These are phyloP conservation scores for Nemania sp. DNA, from an alignment of 2,329 filamentous ascomycete species.

Conservation along the genomic window DNA sequence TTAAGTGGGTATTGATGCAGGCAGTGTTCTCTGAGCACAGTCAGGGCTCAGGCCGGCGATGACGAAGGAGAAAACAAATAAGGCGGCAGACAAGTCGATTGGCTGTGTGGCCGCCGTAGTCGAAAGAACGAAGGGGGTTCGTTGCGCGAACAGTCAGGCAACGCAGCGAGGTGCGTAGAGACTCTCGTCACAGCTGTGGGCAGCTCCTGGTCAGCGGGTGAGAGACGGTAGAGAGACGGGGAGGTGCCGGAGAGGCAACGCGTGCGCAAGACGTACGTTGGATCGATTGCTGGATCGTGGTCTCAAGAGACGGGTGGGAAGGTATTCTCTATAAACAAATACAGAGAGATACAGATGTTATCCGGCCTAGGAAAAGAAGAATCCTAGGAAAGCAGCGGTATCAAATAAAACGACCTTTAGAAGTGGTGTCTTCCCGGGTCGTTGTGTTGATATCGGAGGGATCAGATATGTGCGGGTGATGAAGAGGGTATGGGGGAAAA, in stretches of 20 bases:
- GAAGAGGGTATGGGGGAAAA: conserved; percentile 31
- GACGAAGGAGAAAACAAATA: conserved; percentile 24
- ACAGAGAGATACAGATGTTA: conserved; percentile 35
- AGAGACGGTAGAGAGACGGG: conserved; percentile 10
- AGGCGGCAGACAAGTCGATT: conserved; percentile 19
- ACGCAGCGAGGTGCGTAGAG: conserved; percentile 7
- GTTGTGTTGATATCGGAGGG: conserved; percentile 37
- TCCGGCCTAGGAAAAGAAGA: conserved; percentile 33
- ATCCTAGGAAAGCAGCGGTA: conserved; percentile 28
- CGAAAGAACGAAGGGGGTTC: conserved; percentile 28
- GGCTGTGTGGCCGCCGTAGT: conserved; percentile 29
- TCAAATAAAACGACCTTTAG: conserved; percentile 35
- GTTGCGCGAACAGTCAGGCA: conserved; percentile 29
- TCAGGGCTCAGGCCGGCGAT: conserved; percentile 16
- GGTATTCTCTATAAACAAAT: conserved; percentile 38
- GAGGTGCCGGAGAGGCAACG: conserved; percentile 20
- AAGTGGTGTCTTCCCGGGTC: conserved; percentile 35
- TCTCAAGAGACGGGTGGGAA: conserved; percentile 33
- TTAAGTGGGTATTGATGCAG: conserved; percentile 23
- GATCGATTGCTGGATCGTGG: conserved; percentile 28
- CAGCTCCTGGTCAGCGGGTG: conserved; percentile 21
- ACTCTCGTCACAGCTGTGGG: conserved; percentile 11
- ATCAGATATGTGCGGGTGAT: conserved; percentile 33
- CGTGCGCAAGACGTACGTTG: conserved; percentile 31
- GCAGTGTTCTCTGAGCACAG: no score